Evolutionary conservation across 371 early-diverging fungal species (phyloP), one percentile per base, ranked within the genome.

Genomic region (Mucor lusitanicus): DNA sequence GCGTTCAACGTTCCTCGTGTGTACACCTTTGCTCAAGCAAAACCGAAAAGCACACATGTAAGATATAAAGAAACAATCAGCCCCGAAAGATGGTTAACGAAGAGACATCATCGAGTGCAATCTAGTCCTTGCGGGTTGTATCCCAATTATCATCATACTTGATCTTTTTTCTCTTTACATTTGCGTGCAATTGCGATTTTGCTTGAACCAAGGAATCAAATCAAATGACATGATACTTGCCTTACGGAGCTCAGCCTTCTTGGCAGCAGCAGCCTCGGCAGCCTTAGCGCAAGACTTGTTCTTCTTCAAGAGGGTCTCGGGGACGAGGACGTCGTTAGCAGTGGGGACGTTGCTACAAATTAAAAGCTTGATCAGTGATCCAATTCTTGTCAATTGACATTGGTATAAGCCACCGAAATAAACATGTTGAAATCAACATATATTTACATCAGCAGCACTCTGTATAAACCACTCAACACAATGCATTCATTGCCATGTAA

Each of bases 291-390:
- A 83, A 75, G 90, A 76, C 90, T 95, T 95, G 77, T 94, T 90
- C 94, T 97, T 97, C 92, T 98, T 98, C 83, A 98, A 88, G 74
- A 97, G 89, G 63, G 98, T 95, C 89, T 98, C 98, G 79, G 98
- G 98, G 71, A 90, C 90, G 77, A 90, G 90, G 63, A 92, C 85
- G 70, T 91, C 86, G 62, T 87, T 80, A 73, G 80, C 77, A 76
- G 89, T 82, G 70, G 88, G 86, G 62, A 84, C 87, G 74, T 75
- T 82, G 73, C 84, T 85, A 75, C 60, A 44, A 40, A 17, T 40
- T 5, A 40, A 40, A 17, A 40, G 40, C 40, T 17, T 17, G 17
- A 17, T 40, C 6, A 40, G 17, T 40, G 40, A 40, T 40, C 40
- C 17, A 17, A 40, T 17, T 40, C 40, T 40, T 40, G 17, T 17